Percentiles rank a stretch among this genome's conserved stretches.
Conservation (phyloP, 306 rosid species). For the Rubus parviflorus region DNA sequence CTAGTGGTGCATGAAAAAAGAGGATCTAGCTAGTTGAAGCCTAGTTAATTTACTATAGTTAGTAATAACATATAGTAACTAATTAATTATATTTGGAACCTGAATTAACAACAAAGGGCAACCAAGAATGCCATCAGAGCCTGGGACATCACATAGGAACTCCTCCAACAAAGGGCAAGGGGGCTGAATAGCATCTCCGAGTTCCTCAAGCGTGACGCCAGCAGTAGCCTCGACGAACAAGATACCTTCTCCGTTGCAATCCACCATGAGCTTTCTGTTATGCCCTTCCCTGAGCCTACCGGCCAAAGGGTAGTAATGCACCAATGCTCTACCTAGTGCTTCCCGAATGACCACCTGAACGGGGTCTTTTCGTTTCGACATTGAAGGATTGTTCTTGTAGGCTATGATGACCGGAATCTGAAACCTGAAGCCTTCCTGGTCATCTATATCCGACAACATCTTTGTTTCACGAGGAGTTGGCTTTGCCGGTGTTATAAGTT, state of each 20-base stretch:
- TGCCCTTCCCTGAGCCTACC: conserved; percentile 33
- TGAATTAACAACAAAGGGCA: conserved; percentile 27
- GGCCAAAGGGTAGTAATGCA: conserved; percentile 39
- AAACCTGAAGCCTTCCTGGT: conserved; percentile 23
- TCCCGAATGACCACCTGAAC: conserved; percentile 18
- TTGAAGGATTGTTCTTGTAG: background rate
- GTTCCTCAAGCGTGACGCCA: conserved; percentile 12
- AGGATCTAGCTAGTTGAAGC: background rate
- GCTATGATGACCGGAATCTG: conserved; percentile 7
- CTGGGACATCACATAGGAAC: conserved; percentile 21
- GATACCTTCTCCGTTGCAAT: conserved; percentile 34
- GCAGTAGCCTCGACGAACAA: conserved; percentile 29
- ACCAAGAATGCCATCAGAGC: conserved; percentile 5
- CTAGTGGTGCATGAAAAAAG: background rate
- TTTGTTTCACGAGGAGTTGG: conserved; percentile 33
- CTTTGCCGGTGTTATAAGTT: conserved; percentile 15
- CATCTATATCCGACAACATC: conserved; percentile 36
- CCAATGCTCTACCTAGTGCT: conserved; percentile 24
- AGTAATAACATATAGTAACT: no score
- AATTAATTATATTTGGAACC: background rate
- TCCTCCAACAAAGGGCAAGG: conserved; percentile 30
- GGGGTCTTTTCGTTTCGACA: background rate
- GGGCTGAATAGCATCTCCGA: conserved; percentile 19
- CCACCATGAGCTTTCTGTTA: conserved; percentile 25
- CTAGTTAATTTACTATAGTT: no score